Evolutionary conservation across 2,329 filamentous ascomycete genomes (phyloP).

Genomic region (Ampelomyces quisqualis): DNA sequence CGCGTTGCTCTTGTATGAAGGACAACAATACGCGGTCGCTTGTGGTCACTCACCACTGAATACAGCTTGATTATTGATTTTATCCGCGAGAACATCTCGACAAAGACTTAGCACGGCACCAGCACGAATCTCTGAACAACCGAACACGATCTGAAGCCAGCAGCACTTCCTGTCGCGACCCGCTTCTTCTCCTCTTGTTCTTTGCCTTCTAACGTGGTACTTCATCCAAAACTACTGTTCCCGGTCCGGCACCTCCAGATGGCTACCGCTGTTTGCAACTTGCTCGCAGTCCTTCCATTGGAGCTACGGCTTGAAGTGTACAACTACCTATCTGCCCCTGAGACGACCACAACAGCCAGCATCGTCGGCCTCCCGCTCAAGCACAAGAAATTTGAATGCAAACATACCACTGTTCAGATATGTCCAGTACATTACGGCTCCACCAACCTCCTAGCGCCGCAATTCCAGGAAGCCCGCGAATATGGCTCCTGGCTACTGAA

Average conservation of each 20-base stretch:
- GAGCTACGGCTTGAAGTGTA: slow-evolving; percentile 38
- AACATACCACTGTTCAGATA: slow-evolving; percentile 29
- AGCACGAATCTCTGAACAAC: too few relatives aligned
- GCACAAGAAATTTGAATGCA: slow-evolving; percentile 26
- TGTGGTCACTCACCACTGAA: slow-evolving; percentile 11
- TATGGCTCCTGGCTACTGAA: slow-evolving; percentile 27
- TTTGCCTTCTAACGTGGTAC: too few relatives aligned
- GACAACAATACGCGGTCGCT: slow-evolving; percentile 5
- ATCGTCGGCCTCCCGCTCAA: slow-evolving; percentile 21
- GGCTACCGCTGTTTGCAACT: slow-evolving; percentile 7
- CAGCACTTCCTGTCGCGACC: neutral
- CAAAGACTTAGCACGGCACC: neutral
- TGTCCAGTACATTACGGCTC: slow-evolving; percentile 26
- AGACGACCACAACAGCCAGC: slow-evolving; percentile 1
- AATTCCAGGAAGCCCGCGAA: slow-evolving; percentile 28
- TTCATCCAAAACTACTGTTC: neutral
- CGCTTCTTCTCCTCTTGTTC: too few relatives aligned
- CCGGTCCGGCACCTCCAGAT: neutral
- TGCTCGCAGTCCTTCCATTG: slow-evolving; percentile 30
- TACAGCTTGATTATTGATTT: neutral
- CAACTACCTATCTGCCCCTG: slow-evolving; percentile 17
- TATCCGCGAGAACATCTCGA: neutral
- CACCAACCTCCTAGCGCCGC: slow-evolving; percentile 22
- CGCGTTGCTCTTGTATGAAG: neutral
- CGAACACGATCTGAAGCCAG: neutral